A percentile compares a stretch with the other conserved stretches of the same genome.
Evolutionary conservation across 1,284 basidiomycete species (phyloP).

Genomic region (Apiotrichum veenhuisii): DNA sequence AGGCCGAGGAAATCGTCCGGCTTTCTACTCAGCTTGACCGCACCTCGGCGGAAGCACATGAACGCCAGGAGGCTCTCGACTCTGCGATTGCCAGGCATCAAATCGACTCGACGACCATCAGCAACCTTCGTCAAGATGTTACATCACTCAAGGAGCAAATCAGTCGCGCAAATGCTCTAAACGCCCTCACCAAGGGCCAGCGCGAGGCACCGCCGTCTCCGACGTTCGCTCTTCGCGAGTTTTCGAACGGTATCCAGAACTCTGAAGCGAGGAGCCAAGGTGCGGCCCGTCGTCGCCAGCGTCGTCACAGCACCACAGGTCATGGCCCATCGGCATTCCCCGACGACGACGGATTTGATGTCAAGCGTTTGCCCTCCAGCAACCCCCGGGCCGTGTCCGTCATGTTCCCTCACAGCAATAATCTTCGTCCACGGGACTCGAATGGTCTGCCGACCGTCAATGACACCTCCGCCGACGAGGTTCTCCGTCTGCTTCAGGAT

Average conservation of each 20-base stretch:
- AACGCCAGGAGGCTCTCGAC: conserved; percentile 63
- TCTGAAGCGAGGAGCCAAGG: conserved; percentile 10
- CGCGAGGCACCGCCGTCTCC: conserved; percentile 67
- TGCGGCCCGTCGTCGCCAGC: conserved; percentile 54
- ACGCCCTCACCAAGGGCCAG: conserved; percentile 63
- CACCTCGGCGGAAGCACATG: conserved; percentile 62
- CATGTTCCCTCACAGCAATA: conserved; percentile 71
- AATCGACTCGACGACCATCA: conserved; percentile 80
- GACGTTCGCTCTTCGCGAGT: conserved; percentile 52
- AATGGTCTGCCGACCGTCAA: conserved; percentile 72
- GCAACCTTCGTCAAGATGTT: conserved; percentile 86
- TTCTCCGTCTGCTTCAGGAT: conserved; percentile 89
- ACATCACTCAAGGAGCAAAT: conserved; percentile 89
- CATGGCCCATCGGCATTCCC: conserved; percentile 16
- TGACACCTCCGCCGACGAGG: conserved; percentile 90
- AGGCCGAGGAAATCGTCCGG: conserved; percentile 76
- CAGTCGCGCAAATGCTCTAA: conserved; percentile 86
- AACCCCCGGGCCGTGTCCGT: conserved; percentile 91
- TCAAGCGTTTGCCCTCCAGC: conserved; percentile 64
- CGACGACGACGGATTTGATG: conserved; percentile 14
- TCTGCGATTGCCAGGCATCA: conserved; percentile 56
- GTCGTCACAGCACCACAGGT: conserved; percentile 46
- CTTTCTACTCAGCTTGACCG: conserved; percentile 69
- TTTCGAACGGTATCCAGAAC: conserved; percentile 66
- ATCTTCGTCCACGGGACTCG: conserved; percentile 55